Conservation (phyloP, 768 basidiomycete genomes). For the Tylopilus plumbeoviolaceoides region DNA sequence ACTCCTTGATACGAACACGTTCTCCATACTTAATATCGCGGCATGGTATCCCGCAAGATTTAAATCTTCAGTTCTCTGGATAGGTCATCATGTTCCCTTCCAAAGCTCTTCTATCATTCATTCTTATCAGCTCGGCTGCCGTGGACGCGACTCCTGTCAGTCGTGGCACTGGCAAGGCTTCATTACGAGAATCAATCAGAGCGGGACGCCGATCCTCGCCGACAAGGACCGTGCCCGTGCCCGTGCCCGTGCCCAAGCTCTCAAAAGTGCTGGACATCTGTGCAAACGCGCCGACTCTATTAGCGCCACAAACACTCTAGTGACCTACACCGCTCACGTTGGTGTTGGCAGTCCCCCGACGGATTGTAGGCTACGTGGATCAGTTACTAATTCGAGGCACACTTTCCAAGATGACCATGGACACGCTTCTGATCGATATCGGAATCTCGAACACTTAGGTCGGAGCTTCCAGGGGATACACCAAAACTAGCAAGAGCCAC, state of each 20-base stretch:
- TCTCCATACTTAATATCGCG: too few species aligned
- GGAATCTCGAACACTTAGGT: conserved; percentile 29
- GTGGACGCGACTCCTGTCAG: conserved; percentile 16
- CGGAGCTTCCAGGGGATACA: conserved; percentile 26
- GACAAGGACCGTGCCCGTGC: conserved; percentile 2
- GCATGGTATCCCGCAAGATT: too few species aligned
- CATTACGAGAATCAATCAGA: conserved; percentile 12
- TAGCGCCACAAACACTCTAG: conserved; percentile 17
- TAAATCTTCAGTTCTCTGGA: not conserved
- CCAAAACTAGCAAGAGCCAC: conserved; percentile 22
- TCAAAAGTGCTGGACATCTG: conserved; percentile 24
- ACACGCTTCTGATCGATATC: conserved; percentile 25
- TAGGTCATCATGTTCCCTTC: conserved; percentile 14
- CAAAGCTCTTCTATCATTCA: conserved; percentile 10
- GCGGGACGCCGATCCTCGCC: conserved; percentile 9
- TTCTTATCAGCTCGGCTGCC: conserved; percentile 10
- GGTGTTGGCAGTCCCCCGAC: conserved; percentile 19
- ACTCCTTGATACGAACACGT: not conserved
- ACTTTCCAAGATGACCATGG: conserved; percentile 10
- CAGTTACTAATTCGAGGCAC: not conserved
- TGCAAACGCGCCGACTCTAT: conserved; percentile 4
- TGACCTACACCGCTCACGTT: conserved; percentile 26
- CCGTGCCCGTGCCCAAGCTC: conserved; percentile 1
- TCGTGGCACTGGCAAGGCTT: conserved; percentile 11
- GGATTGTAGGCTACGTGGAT: conserved; percentile 11